These are phyloP conservation scores for Mrakia gelida DNA, from an alignment of 768 basidiomycete genomes.

Conservation along the genomic window DNA sequence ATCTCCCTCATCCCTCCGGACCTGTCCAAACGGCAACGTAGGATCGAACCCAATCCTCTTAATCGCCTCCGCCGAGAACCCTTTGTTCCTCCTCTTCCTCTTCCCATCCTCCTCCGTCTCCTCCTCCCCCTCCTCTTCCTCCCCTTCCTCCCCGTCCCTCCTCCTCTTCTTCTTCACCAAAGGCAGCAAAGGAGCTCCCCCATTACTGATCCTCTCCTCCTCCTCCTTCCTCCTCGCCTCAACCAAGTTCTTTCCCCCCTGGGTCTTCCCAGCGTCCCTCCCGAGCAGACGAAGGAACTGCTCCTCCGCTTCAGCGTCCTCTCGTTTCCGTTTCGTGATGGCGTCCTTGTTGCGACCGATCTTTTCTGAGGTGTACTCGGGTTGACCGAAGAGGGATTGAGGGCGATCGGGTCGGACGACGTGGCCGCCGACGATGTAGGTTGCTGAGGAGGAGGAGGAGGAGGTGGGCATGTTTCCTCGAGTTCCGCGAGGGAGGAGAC, in stretches of 20 bases:
- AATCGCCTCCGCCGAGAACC: slow-evolving; percentile 64
- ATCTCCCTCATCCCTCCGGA: slow-evolving; percentile 18
- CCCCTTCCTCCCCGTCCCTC: neutral
- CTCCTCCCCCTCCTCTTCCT: slow-evolving; percentile 34
- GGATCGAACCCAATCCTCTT: slow-evolving; percentile 78
- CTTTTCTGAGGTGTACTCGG: slow-evolving; percentile 61
- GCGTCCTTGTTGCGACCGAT: slow-evolving; percentile 77
- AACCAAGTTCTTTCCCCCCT: slow-evolving; percentile 30
- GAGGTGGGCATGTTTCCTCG: slow-evolving; percentile 27
- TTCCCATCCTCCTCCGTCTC: slow-evolving; percentile 29
- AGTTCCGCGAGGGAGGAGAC: slow-evolving; percentile 40
- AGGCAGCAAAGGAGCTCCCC: slow-evolving; percentile 19
- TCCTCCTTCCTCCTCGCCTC: slow-evolving; percentile 33
- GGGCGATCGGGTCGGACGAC: slow-evolving; percentile 51
- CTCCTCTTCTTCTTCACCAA: neutral
- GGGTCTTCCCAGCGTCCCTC: slow-evolving; percentile 29
- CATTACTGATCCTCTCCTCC: slow-evolving; percentile 25
- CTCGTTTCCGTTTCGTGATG: slow-evolving; percentile 60
- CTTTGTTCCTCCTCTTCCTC: slow-evolving; percentile 45
- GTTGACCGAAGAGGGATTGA: slow-evolving; percentile 36
- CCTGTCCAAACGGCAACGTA: slow-evolving; percentile 39
- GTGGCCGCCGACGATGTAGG: slow-evolving; percentile 72
- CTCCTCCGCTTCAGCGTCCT: slow-evolving; percentile 52
- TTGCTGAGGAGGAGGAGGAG: slow-evolving; percentile 43
- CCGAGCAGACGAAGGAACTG: slow-evolving; percentile 59